Base-by-base conservation (phyloP, 2,329 filamentous ascomycete species). In the Apiospora saccharicola region DNA sequence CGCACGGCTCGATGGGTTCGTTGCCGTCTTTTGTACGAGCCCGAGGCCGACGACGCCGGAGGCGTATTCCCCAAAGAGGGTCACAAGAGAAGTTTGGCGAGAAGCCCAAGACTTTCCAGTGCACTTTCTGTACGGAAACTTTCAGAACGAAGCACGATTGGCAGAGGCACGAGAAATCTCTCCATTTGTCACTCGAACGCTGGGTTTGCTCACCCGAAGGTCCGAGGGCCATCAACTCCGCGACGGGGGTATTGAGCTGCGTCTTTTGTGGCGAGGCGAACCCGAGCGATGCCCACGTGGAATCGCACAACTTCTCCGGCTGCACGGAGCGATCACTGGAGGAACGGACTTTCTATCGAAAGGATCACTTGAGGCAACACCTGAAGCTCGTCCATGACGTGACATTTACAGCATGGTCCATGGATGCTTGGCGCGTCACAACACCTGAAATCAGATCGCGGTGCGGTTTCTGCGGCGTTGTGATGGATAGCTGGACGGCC, bases 121-220 rank as follows among this genome's bases (percentile, higher is more conserved):
- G 90, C 80, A 92, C 90, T 74, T 92, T 92, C 84, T 92, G 90
- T 79, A 91, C 90, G 8, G 90, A 92, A 75, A 90, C 89, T 0
- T 92, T 92, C 80, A 85, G 90, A 75, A 91, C 90, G 4, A 92
- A 92, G 79, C 89, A 92, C 76, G 90, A 92, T 80, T 92, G 90
- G 90, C 90, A 91, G 77, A 85, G 92, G 72, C 92, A 94, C 79
- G 92, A 94, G 77, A 92, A 92, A 75, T 91, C 90, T 69, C 83
- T 90, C 75, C 92, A 89, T 79, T 81, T 89, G 76, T 93, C 89
- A 8, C 88, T 92, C 0, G 90, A 90, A 82, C 86, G 86, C 72
- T 94, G 87, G 92, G 89, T 90, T 73, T 93, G 88, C 78, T 86
- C 87, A 4, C 90, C 89, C 64, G 85, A 89, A 64, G 90, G 90